A percentile compares a stretch with the other conserved stretches of the same genome.
phyloP scores from a whole-genome alignment of 805 yeast genomes.

The Teunomyces cretensis region DNA sequence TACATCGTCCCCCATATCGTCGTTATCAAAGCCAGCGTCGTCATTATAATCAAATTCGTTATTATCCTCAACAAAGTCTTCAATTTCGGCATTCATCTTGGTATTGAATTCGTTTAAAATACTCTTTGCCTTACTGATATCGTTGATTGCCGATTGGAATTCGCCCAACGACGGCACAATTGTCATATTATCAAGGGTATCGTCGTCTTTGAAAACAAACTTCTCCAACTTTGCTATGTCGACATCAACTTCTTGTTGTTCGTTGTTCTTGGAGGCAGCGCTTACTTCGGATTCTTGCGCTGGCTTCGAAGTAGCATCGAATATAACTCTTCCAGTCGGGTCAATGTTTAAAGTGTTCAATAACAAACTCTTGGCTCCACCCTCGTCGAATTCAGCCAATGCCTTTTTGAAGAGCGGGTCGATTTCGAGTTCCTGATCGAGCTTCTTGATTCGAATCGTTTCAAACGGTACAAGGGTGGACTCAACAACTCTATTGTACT shows the following conservation, averaged over 20 bases:
- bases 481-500: constrained; percentile 33
- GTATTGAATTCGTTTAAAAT: constrained; percentile 41
- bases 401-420: constrained; percentile 78
- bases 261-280: constrained; percentile 15
- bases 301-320: constrained; percentile 53
- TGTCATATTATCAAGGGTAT: constrained; percentile 24
- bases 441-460: constrained; percentile 48
- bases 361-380: constrained; percentile 72
- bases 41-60: constrained; percentile 15
- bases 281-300: constrained; percentile 14
- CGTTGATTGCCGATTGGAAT: constrained; percentile 57
- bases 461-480: constrained; percentile 53
- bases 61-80: constrained; percentile 17
- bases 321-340: constrained; percentile 53
- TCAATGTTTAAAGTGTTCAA: constrained; percentile 62
- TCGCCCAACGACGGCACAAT: constrained; percentile 74
- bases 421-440: constrained; percentile 63
- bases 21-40: constrained; percentile 16
- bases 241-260: constrained; percentile 13
- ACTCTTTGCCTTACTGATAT: constrained; percentile 51
- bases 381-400: constrained; percentile 77
- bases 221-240: constrained; percentile 20
- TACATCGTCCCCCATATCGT: constrained; percentile 14
- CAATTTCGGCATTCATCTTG: constrained; percentile 26
- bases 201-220: constrained; percentile 21